Percentiles rank a stretch among this genome's conserved stretches.
Evolutionary conservation across 192 early-diverging fungal species (phyloP).

Genomic region (Gorgonomyces haynaldii): DNA sequence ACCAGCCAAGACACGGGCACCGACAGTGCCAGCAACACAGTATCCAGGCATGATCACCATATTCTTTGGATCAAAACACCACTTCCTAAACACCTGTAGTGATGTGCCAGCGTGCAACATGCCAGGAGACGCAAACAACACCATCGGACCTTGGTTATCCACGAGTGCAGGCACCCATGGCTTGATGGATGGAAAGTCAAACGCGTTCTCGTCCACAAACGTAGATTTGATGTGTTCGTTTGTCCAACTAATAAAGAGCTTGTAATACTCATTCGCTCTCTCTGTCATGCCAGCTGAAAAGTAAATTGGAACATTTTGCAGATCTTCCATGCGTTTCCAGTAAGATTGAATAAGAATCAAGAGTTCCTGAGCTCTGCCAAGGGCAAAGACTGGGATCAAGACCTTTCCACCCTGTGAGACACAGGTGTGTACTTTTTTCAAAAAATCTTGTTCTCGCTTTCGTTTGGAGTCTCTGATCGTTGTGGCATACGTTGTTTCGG

Average conservation of each 20-base stretch:
- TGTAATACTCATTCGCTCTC: slow-evolving; percentile 91
- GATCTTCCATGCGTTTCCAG: slow-evolving; percentile 86
- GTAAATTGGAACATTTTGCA: slow-evolving; percentile 75
- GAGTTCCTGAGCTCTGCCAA: slow-evolving; percentile 94
- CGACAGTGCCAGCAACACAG: slow-evolving; percentile 93
- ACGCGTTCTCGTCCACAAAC: slow-evolving; percentile 87
- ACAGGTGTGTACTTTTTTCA: slow-evolving; percentile 80
- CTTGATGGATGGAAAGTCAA: slow-evolving; percentile 92
- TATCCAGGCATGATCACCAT: slow-evolving; percentile 98
- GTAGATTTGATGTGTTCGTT: slow-evolving; percentile 92
- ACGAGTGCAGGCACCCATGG: slow-evolving; percentile 59
- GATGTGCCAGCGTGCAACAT: slow-evolving; percentile 97
- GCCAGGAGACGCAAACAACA: slow-evolving; percentile 92
- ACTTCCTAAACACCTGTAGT: slow-evolving; percentile 90
- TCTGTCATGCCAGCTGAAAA: slow-evolving; percentile 92
- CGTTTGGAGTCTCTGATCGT: slow-evolving; percentile 91
- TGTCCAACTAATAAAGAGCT: slow-evolving; percentile 95
- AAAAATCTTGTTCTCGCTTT: slow-evolving; percentile 82
- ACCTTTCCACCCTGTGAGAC: slow-evolving; percentile 73
- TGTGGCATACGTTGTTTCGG: slow-evolving; percentile 95
- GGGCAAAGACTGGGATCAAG: slow-evolving; percentile 93
- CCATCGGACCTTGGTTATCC: slow-evolving; percentile 81
- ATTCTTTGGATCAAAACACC: slow-evolving; percentile 83
- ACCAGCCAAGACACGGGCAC: slow-evolving; percentile 81
- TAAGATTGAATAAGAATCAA: slow-evolving; percentile 91